These are phyloP conservation scores for Drechslerella coelobrocha DNA, from an alignment of 2,329 filamentous ascomycete species.

Conservation along the genomic window DNA sequence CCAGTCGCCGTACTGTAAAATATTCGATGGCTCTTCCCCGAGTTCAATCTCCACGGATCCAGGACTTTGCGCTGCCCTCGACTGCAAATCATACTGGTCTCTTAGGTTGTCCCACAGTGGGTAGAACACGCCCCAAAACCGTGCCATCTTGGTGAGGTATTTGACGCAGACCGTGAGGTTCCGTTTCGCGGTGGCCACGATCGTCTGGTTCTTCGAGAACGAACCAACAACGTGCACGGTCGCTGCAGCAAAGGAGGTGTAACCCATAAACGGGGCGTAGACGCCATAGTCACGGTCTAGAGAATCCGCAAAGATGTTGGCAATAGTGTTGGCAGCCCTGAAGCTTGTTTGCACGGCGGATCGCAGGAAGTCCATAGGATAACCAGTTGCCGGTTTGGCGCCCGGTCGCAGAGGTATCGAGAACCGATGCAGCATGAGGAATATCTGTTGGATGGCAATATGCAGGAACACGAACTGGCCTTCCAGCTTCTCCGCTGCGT, in stretches of 20 bases:
- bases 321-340: slow-evolving; percentile 84
- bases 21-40: slow-evolving; percentile 61
- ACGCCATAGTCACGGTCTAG: slow-evolving; percentile 73
- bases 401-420: slow-evolving; percentile 73
- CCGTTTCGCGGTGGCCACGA: slow-evolving; percentile 79
- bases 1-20: slow-evolving; percentile 98
- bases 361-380: slow-evolving; percentile 76
- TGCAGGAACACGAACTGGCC: slow-evolving; percentile 95
- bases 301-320: slow-evolving; percentile 78
- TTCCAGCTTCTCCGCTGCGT: slow-evolving; percentile 81
- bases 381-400: slow-evolving; percentile 64
- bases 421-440: slow-evolving; percentile 87
- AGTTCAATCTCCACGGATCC: slow-evolving; percentile 26
- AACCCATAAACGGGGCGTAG: slow-evolving; percentile 90
- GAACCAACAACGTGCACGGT: slow-evolving; percentile 94
- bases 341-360: slow-evolving; percentile 78
- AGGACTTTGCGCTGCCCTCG: slow-evolving; percentile 61
- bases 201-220: slow-evolving; percentile 78
- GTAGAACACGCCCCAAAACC: slow-evolving; percentile 98
- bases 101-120: slow-evolving; percentile 94
- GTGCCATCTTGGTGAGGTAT: slow-evolving; percentile 93
- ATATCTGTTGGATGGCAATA: slow-evolving; percentile 85
- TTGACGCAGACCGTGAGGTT: slow-evolving; percentile 87
- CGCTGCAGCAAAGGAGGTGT: slow-evolving; percentile 90
- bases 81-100: slow-evolving; percentile 75